These are phyloP conservation scores for Vaccinium corymbosum DNA, from an alignment of 148 eudicot genomes.

Conservation along the genomic window DNA sequence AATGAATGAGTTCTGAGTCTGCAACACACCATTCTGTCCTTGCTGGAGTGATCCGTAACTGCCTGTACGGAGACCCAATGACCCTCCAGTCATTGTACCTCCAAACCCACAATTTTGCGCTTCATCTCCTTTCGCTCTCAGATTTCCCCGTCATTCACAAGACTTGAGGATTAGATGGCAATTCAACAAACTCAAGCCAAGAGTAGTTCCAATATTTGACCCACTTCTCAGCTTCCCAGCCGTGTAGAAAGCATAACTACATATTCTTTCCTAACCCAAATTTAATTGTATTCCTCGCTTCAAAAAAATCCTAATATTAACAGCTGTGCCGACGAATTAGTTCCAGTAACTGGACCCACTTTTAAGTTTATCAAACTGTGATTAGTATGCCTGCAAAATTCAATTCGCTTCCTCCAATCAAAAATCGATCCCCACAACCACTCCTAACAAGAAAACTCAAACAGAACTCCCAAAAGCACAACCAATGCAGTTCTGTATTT, in stretches of 20 bases:
- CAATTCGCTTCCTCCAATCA: not conserved
- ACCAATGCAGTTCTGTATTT: not conserved
- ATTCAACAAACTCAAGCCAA: constrained; percentile 4
- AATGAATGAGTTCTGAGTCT: constrained; percentile 39
- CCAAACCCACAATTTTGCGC: constrained; percentile 38
- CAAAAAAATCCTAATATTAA: not conserved
- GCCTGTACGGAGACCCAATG: constrained; percentile 62
- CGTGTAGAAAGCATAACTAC: not conserved
- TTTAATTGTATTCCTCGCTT: not conserved
- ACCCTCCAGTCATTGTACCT: constrained; percentile 81
- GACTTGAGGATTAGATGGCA: not conserved
- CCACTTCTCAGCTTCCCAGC: not conserved
- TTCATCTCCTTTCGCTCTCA: constrained; percentile 55
- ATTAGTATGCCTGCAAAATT: not conserved
- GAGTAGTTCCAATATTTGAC: not conserved
- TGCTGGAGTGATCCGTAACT: constrained; percentile 76
- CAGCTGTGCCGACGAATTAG: not conserved
- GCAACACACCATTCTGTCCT: constrained; percentile 55
- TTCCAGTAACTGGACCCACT: not conserved
- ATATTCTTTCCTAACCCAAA: not conserved
- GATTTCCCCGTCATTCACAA: constrained; percentile 32
- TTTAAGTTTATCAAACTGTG: not conserved
- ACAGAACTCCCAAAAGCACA: not conserved
- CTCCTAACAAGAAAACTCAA: not conserved
- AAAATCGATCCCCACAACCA: not conserved